These are phyloP conservation scores for Scenedesmus sp. DNA, from an alignment of 163 green algal species.

Conservation along the genomic window DNA sequence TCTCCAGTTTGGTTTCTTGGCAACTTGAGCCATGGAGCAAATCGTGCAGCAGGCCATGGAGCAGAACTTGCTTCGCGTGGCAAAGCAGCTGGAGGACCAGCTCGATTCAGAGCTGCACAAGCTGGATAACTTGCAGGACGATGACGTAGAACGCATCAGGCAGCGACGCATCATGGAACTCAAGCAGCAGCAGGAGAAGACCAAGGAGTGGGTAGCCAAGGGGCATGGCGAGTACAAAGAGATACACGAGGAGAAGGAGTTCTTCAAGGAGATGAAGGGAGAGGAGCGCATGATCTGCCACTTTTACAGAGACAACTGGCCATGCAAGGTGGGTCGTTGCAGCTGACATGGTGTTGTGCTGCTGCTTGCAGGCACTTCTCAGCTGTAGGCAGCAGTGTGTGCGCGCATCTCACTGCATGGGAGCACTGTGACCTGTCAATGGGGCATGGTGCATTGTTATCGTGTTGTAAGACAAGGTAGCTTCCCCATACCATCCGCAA, in stretches of 20 bases:
- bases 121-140: constrained; percentile 91
- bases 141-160: constrained; percentile 88
- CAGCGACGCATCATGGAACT: constrained; percentile 83
- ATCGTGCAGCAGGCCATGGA: constrained; percentile 63
- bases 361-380: neutral
- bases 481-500: too few relatives aligned
- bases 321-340: constrained; percentile 86
- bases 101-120: constrained; percentile 88
- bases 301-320: constrained; percentile 95
- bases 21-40: neutral
- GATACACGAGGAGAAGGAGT: constrained; percentile 89
- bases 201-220: constrained; percentile 83
- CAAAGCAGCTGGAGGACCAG: constrained; percentile 85
- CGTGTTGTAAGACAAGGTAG: too few relatives aligned
- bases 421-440: too few relatives aligned
- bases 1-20: neutral
- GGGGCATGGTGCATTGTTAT: too few relatives aligned
- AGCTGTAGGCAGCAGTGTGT: neutral
- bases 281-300: constrained; percentile 95
- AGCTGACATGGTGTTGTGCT: neutral
- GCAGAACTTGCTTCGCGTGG: constrained; percentile 79
- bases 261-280: constrained; percentile 96
- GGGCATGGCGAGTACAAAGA: constrained; percentile 92
- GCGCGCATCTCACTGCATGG: too few relatives aligned
- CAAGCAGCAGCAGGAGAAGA: constrained; percentile 78